Evolutionary conservation across 139 green algal genomes (phyloP), one percentile per base, ranked within the genome.

Genomic region (Chlamydomonas sp.): DNA sequence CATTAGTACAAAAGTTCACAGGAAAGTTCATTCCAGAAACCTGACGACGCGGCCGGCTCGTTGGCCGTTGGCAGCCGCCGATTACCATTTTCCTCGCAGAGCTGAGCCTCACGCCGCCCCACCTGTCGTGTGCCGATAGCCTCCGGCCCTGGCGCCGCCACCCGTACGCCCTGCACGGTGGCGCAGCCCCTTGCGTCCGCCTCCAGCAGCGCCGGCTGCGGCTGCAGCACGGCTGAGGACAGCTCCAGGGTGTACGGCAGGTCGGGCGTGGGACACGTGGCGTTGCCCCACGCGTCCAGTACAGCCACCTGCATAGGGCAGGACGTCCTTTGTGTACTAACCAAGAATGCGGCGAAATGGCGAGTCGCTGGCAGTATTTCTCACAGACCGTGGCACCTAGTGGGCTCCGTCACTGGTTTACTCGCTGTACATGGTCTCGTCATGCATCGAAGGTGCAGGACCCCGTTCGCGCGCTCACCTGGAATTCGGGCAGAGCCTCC

Each of bases 271-370:
- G 92, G 89, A 15, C 71, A 80, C 5, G 94, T 95, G 62, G 83
- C 16, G 84, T 96, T 96, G 78, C 92, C 92, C 93, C 94, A 97
- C 1, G 83, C 79, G 81, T 97, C 95, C 63, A 94, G 60, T 0
- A 88, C 85, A 17, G 85, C 83, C 49, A 95, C 90, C 59, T 91
- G 86, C 31, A 49, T 49, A 49, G 31, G 31, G 31, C 31, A 49
- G 31, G 31, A 49, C 31, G 31, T 49, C 31, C 31, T 49, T 49
- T 49, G 31, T 49, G 31, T 49, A 49, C 31, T 49, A n/a, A 63
- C 58, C 60, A 93, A 94, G 63, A 80, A 31, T 63, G 49, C 75
- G 2, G 49, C 75, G 57, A 49, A 49, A 49, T 49, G 31, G 31
- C 31, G 31, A 49, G 31, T 49, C 31, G 31, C 31, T 49, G 31